Evolutionary conservation across 345 rosid genomes (phyloP).

Genomic region (Eucalyptus marginata): DNA sequence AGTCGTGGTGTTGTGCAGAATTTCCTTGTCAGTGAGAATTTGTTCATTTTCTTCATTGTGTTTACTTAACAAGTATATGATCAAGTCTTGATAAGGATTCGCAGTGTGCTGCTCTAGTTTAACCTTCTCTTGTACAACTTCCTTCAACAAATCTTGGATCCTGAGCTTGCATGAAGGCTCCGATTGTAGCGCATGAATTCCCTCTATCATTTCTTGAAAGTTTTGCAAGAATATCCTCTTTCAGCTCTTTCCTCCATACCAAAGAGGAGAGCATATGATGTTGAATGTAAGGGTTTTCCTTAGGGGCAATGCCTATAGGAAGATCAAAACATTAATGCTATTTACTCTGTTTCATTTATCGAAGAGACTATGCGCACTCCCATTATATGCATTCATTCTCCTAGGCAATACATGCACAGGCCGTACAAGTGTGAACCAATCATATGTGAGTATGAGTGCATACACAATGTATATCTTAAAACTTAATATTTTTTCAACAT

Average conservation of each 20-base stretch:
- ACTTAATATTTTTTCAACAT: too few species aligned
- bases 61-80: constrained; percentile 19
- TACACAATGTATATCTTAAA: background rate
- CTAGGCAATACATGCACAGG: background rate
- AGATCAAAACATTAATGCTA: background rate
- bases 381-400: background rate
- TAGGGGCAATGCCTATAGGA: constrained; percentile 27
- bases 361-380: background rate
- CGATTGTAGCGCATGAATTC: constrained; percentile 27
- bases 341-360: background rate
- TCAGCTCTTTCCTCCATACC: constrained; percentile 17
- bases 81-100: constrained; percentile 23
- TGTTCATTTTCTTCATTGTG: background rate
- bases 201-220: constrained; percentile 22
- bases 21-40: constrained; percentile 29
- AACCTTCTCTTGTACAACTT: constrained; percentile 11
- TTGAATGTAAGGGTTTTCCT: constrained; percentile 37
- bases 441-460: background rate
- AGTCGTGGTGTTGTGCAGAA: constrained; percentile 25
- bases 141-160: constrained; percentile 8
- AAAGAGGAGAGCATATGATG: constrained; percentile 24
- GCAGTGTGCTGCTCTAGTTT: constrained; percentile 12
- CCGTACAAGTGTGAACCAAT: background rate
- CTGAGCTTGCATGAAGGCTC: constrained; percentile 21
- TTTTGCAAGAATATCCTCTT: constrained; percentile 6